Evolutionary conservation across 108 stramenopile species (phyloP).

Genomic region (Skeletonema menzelii): DNA sequence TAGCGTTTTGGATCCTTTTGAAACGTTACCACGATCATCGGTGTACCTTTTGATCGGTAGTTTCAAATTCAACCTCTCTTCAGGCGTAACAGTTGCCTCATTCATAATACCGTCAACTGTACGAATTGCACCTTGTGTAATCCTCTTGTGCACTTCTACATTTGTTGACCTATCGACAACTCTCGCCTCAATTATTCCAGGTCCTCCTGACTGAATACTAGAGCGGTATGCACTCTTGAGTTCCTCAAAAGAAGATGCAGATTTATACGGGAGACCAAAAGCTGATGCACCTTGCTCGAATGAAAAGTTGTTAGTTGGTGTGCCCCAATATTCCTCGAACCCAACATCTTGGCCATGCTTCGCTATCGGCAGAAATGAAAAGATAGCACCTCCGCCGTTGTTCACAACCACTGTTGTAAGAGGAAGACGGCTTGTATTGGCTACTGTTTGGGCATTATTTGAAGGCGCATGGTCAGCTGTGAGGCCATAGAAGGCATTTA

Average conservation of each 20-base stretch:
- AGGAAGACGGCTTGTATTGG: slow-evolving; percentile 36
- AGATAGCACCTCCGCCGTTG: slow-evolving; percentile 94
- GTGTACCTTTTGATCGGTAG: slow-evolving; percentile 43
- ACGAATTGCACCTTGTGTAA: slow-evolving; percentile 41
- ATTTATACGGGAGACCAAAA: slow-evolving; percentile 59
- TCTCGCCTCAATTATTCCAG: slow-evolving; percentile 62
- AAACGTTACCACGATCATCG: background rate
- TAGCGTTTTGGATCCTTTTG: slow-evolving; percentile 49
- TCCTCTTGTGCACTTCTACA: slow-evolving; percentile 65
- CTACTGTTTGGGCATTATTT: slow-evolving; percentile 14
- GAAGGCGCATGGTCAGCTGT: slow-evolving; percentile 15
- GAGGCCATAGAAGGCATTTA: slow-evolving; percentile 81
- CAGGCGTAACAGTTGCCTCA: background rate
- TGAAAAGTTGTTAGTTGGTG: slow-evolving; percentile 80
- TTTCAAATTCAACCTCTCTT: background rate
- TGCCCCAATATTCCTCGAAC: slow-evolving; percentile 91
- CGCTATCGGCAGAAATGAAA: slow-evolving; percentile 94
- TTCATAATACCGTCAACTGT: slow-evolving; percentile 31
- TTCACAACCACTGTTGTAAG: slow-evolving; percentile 82
- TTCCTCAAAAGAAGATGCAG: slow-evolving; percentile 35
- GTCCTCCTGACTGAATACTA: slow-evolving; percentile 17
- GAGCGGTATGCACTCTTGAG: slow-evolving; percentile 48
- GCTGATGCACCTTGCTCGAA: slow-evolving; percentile 64
- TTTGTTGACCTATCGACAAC: slow-evolving; percentile 63
- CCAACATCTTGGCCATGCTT: slow-evolving; percentile 81